These are phyloP conservation scores for Pleurotus eryngii DNA, from an alignment of 768 basidiomycete species.

Conservation along the genomic window DNA sequence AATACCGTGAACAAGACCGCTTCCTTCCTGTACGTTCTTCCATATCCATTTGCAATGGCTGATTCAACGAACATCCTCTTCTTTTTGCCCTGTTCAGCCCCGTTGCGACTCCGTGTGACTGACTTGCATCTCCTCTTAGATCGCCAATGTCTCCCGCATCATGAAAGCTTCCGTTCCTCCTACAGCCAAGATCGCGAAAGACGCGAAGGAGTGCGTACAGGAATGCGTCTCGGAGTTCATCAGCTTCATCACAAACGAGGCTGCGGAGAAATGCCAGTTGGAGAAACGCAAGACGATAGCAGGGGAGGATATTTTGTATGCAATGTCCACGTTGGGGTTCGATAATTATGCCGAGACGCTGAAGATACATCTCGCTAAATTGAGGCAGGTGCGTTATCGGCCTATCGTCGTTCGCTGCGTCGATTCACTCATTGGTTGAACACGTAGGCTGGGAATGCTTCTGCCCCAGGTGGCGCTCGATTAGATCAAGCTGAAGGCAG, in stretches of 20 bases:
- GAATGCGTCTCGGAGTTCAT: conserved; percentile 99
- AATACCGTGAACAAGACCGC: conserved; percentile 93
- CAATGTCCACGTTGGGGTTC: conserved; percentile 91
- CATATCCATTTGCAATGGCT: neutral
- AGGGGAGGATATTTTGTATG: conserved; percentile 94
- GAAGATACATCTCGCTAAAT: conserved; percentile 89
- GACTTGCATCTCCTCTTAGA: conserved; percentile 42
- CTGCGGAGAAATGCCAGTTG: conserved; percentile 88
- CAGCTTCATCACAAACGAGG: conserved; percentile 95
- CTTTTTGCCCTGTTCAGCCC: neutral
- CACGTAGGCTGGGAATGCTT: neutral
- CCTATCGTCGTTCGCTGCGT: neutral
- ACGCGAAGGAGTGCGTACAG: conserved; percentile 97
- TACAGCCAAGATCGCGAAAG: conserved; percentile 94
- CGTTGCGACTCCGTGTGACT: neutral
- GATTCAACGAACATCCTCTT: conserved; percentile 3
- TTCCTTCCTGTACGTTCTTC: conserved; percentile 75
- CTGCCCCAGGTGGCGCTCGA: neutral
- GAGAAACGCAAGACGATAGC: conserved; percentile 99
- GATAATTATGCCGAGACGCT: conserved; percentile 92
- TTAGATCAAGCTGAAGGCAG: conserved; percentile 1
- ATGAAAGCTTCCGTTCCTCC: conserved; percentile 92
- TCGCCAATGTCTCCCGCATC: conserved; percentile 96
- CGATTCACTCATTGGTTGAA: neutral
- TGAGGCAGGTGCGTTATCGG: conserved; percentile 49